Conservation (phyloP, 768 basidiomycete genomes). For the Suillus tomentosus region DNA sequence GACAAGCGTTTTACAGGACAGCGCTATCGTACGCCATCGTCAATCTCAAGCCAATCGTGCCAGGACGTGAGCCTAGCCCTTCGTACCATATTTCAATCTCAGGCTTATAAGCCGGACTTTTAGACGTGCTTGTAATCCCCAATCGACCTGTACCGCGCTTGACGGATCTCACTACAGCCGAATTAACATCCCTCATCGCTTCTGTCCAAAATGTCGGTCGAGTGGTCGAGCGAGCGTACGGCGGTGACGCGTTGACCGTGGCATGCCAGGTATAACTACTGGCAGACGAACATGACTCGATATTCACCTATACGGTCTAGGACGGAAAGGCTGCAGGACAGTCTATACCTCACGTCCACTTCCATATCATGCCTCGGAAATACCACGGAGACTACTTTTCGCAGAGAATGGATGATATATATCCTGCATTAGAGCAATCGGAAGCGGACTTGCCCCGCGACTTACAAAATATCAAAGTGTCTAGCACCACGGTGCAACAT, state of each 20-base stretch:
- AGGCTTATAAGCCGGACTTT: not conserved
- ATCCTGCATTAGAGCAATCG: slow-evolving; percentile 72
- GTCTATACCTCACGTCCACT: slow-evolving; percentile 80
- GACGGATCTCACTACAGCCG: slow-evolving; percentile 57
- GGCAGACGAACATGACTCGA: slow-evolving; percentile 5
- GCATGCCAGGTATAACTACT: slow-evolving; percentile 73
- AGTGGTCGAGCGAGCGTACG: slow-evolving; percentile 81
- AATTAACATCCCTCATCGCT: slow-evolving; percentile 78
- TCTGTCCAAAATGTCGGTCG: slow-evolving; percentile 78
- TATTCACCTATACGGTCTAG: slow-evolving; percentile 39
- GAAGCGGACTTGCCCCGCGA: slow-evolving; percentile 53
- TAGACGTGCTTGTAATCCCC: slow-evolving; percentile 64
- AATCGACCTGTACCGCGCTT: slow-evolving; percentile 57
- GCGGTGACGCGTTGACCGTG: slow-evolving; percentile 81
- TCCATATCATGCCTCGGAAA: slow-evolving; percentile 88
- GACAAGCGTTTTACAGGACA: slow-evolving; percentile 73
- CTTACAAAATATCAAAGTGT: slow-evolving; percentile 24
- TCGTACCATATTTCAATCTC: not conserved
- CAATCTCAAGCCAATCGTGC: slow-evolving; percentile 92
- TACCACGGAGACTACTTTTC: slow-evolving; percentile 67
- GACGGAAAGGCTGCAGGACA: slow-evolving; percentile 88
- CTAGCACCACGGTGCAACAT: slow-evolving; percentile 31
- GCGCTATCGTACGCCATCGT: slow-evolving; percentile 82
- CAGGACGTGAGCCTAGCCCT: slow-evolving; percentile 72
- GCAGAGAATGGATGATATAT: slow-evolving; percentile 67